Conservation (phyloP, 192 early-diverging fungal genomes). For the Phlyctochytrium planicorne region DNA sequence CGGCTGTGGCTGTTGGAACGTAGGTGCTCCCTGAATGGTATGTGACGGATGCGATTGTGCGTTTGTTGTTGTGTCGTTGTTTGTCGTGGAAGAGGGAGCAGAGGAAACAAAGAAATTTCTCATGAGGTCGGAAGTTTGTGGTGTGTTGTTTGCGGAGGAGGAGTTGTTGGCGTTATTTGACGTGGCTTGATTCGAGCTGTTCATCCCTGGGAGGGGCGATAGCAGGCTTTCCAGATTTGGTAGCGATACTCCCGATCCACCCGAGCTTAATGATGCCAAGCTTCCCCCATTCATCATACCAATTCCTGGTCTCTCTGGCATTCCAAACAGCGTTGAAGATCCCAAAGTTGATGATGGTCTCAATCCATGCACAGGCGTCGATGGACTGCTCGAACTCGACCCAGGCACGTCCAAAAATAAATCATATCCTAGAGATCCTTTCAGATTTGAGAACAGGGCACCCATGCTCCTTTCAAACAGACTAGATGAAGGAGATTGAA, state of each 20-base stretch:
- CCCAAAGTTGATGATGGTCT: neutral
- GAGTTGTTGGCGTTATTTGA: neutral
- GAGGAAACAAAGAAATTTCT: neutral
- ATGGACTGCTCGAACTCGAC: neutral
- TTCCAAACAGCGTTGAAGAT: neutral
- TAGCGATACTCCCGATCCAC: neutral
- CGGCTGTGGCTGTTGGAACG: too few species aligned
- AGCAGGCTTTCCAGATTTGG: neutral
- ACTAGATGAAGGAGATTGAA: slow-evolving; percentile 18
- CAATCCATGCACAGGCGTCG: neutral
- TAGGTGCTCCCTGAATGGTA: too few species aligned
- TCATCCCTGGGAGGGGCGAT: neutral
- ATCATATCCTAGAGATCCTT: neutral
- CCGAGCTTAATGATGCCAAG: neutral
- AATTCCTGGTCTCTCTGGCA: neutral
- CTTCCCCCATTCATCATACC: neutral
- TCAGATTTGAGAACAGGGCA: slow-evolving; percentile 19
- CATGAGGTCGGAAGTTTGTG: neutral
- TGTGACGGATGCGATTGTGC: too few species aligned
- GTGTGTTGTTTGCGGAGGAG: neutral
- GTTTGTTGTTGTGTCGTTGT: too few species aligned
- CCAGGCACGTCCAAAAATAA: neutral
- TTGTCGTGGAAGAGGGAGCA: neutral
- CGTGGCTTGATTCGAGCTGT: neutral
- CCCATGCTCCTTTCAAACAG: slow-evolving; percentile 21